These are phyloP conservation scores for Melastoma candidum DNA, from an alignment of 441 rosid species.

Conservation along the genomic window DNA sequence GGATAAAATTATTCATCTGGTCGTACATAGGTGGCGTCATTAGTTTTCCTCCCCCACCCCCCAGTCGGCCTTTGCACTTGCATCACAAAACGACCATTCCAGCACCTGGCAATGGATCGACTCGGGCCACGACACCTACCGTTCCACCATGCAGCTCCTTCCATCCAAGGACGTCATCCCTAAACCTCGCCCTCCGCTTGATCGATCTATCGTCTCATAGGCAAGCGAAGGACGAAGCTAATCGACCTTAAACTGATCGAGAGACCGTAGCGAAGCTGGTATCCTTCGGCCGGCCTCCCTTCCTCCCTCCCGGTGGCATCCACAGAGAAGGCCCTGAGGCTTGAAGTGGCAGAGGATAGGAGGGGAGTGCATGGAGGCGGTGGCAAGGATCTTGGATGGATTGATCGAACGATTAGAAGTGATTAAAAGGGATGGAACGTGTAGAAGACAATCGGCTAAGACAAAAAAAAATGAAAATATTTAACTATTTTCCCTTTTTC, in stretches of 20 bases:
- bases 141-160: conserved; percentile 92
- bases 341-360: conserved; percentile 45
- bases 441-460: no score
- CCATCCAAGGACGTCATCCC: conserved; percentile 57
- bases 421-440: background rate
- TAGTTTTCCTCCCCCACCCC: no score
- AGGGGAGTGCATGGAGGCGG: conserved; percentile 41
- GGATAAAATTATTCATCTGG: no score
- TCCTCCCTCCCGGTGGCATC: conserved; percentile 18
- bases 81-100: conserved; percentile 77
- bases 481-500: no score
- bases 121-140: conserved; percentile 76
- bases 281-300: conserved; percentile 7
- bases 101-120: conserved; percentile 86
- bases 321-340: conserved; percentile 59
- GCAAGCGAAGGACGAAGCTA: conserved; percentile 36
- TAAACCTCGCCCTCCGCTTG: conserved; percentile 22
- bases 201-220: conserved; percentile 36
- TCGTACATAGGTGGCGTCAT: no score
- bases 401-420: background rate
- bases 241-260: conserved; percentile 25
- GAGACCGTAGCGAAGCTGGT: conserved; percentile 31
- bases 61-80: conserved; percentile 90
- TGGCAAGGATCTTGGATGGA: conserved; percentile 11
- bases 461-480: no score